These are phyloP conservation scores for Mrakia gelida DNA, from an alignment of 768 basidiomycete genomes.

Conservation along the genomic window DNA sequence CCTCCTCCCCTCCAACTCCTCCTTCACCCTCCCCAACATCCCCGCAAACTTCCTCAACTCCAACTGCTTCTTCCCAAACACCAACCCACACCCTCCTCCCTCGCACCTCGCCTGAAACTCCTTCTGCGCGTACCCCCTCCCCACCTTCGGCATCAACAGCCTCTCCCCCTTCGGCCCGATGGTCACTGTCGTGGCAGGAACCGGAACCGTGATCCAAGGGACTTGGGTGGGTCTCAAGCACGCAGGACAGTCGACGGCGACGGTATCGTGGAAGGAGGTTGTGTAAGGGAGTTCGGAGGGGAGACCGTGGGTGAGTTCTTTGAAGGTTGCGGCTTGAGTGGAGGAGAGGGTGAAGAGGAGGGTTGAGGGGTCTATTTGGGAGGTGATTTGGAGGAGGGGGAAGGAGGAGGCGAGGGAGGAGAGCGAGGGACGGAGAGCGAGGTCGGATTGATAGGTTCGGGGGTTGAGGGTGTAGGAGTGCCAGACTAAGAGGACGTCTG, in stretches of 20 bases:
- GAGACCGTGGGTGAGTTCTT: background rate
- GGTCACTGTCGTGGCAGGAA: background rate
- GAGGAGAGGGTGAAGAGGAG: background rate
- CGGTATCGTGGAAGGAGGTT: background rate
- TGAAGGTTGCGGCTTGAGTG: background rate
- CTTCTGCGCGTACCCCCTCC: background rate
- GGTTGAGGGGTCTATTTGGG: background rate
- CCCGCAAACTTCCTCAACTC: background rate
- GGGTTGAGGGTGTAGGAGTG: background rate
- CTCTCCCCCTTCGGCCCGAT: background rate
- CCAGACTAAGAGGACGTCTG: background rate
- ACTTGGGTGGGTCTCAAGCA: background rate
- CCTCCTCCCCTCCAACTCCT: background rate
- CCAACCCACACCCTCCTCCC: background rate
- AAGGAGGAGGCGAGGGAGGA: background rate
- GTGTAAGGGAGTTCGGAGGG: background rate
- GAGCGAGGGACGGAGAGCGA: background rate
- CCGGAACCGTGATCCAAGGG: background rate
- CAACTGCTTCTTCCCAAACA: background rate
- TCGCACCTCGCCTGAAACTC: background rate
- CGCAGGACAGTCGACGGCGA: background rate
- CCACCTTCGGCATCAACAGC: background rate
- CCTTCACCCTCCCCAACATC: background rate
- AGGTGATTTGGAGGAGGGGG: background rate
- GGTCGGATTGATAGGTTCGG: background rate